phyloP scores from a whole-genome alignment of 495 filamentous ascomycete species.

The Lophium mytilinum region DNA sequence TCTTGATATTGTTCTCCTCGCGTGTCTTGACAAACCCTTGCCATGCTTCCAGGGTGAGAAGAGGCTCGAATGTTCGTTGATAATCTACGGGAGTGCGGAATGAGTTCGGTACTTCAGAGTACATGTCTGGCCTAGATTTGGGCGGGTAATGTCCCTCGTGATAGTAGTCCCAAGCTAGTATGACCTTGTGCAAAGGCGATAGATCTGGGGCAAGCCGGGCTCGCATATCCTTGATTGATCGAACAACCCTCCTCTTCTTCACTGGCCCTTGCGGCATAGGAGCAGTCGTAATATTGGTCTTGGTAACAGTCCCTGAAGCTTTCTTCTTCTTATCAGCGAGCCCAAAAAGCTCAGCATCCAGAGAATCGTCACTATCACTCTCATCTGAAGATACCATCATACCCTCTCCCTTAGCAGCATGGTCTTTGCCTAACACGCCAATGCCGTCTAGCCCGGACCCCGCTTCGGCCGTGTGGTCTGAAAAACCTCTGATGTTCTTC shows the following conservation, averaged over 20 bases:
- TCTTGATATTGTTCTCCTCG: constrained; percentile 71
- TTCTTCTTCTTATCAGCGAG: constrained; percentile 33
- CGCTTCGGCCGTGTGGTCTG: constrained; percentile 51
- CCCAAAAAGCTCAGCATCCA: constrained; percentile 55
- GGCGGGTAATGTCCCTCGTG: constrained; percentile 78
- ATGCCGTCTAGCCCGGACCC: constrained; percentile 71
- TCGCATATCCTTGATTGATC: constrained; percentile 86
- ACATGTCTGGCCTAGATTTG: constrained; percentile 55
- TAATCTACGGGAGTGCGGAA: constrained; percentile 72
- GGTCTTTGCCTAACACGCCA: constrained; percentile 74
- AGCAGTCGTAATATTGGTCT: constrained; percentile 40
- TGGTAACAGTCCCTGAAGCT: not conserved
- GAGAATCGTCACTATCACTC: constrained; percentile 59
- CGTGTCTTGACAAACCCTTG: constrained; percentile 82
- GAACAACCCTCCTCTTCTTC: constrained; percentile 65
- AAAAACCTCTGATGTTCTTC: constrained; percentile 39
- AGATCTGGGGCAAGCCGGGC: constrained; percentile 86
- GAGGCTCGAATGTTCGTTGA: constrained; percentile 79
- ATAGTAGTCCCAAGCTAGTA: constrained; percentile 91
- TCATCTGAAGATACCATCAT: constrained; percentile 76
- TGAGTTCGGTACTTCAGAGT: constrained; percentile 62
- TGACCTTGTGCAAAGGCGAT: constrained; percentile 69
- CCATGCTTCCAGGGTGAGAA: constrained; percentile 92
- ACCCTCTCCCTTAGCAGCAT: constrained; percentile 58
- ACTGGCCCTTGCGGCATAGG: constrained; percentile 57